These are phyloP conservation scores for Bigelowiella natans DNA, from an alignment of 78 protist species.

Conservation along the genomic window DNA sequence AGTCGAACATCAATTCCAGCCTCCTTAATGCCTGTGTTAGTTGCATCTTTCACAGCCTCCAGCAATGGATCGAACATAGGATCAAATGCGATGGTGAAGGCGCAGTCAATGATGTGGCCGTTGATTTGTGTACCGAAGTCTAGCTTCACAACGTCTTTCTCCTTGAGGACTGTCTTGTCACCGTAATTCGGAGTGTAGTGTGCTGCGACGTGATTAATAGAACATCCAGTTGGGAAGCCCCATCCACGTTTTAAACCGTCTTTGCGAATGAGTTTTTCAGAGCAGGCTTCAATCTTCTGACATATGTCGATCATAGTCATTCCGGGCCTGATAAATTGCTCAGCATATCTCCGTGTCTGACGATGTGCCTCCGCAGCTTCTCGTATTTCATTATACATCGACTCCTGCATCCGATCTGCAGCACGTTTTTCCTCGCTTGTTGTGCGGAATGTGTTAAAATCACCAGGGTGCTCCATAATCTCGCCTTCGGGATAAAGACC, in stretches of 20 bases:
- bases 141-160: constrained; percentile 86
- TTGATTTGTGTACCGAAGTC: constrained; percentile 95
- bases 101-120: constrained; percentile 86
- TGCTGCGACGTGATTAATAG: constrained; percentile 89
- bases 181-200: constrained; percentile 97
- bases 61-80: constrained; percentile 59
- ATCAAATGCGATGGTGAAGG: constrained; percentile 79
- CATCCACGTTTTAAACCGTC: background rate
- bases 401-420: background rate
- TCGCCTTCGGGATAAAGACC: constrained; percentile 11
- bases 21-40: constrained; percentile 68
- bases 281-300: background rate
- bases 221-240: constrained; percentile 57
- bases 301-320: constrained; percentile 11
- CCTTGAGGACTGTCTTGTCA: constrained; percentile 79
- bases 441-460: background rate
- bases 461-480: constrained; percentile 2
- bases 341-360: constrained; percentile 51
- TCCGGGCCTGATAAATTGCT: constrained; percentile 64
- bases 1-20: constrained; percentile 91
- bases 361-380: constrained; percentile 85
- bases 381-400: constrained; percentile 56
- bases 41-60: constrained; percentile 85
- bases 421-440: constrained; percentile 7
- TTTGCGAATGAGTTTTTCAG: background rate